Evolutionary conservation across 1,284 basidiomycete species (phyloP), one percentile per base, ranked within the genome.

Genomic region (Neotropicomus parvogracilis): DNA sequence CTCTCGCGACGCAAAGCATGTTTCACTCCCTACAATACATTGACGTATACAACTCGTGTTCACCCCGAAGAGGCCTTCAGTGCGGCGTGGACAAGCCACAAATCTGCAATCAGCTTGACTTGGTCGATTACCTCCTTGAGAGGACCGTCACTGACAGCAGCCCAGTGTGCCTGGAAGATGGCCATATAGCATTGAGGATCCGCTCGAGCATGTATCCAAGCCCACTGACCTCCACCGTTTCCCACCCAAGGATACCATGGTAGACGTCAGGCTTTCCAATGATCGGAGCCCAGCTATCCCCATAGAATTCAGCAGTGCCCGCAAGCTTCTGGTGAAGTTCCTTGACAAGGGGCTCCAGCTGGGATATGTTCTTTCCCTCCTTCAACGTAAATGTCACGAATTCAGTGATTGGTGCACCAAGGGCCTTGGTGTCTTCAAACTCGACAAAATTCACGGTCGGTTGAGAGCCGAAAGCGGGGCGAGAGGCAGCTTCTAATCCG

Each of bases 321-420:
- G 0, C 16, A 27, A 68, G 50, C 37, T 38, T 37, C 24, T 39
- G 4, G 33, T 67, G 54, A 33, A 65, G 46, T 21, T 63, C 47
- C 5, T 49, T 27, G 4, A 67, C 61, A 50, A 69, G 44, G 6
- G 52, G 49, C 19, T 52, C 36, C 16, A 69, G 41, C 34, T 62
- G 19, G 20, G 28, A 37, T 11, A 65, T 48, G 11, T 21, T 40
- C 0, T 55, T 43, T 38, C 50, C 63, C 31, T 56, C 43, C 33
- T 68, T 66, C 32, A 65, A 28, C n/a, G 60, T 54, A 40, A 65
- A 64, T 14, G 65, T 68, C 31, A 65, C 67, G 39, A 65, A 65
- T 55, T 65, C 63, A 3, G 63, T 65, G 46, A 63, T 53, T 6
- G 67, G 61, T 36, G 63, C 67, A 1, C 49, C 40, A 19, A 65